Evolutionary conservation across 1,284 basidiomycete species (phyloP).

Genomic region (Cutaneotrichosporon mucoides): DNA sequence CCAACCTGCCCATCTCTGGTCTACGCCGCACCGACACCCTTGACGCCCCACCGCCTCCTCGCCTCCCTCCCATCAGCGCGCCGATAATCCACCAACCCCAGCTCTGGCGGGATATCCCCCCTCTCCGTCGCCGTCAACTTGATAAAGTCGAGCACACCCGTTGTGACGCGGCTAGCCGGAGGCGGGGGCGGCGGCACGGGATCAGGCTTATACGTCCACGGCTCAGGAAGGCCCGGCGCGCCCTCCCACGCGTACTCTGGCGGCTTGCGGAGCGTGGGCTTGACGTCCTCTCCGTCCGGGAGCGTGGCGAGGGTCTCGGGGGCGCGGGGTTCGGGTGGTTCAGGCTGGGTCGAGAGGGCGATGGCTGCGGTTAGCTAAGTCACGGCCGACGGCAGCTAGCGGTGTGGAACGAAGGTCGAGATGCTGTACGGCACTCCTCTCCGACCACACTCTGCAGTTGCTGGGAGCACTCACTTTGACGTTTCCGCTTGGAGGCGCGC

Average conservation of each 20-base stretch:
- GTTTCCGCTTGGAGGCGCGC: constrained; percentile 30
- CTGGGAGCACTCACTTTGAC: constrained; percentile 26
- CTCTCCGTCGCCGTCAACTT: constrained; percentile 42
- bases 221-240: constrained; percentile 31
- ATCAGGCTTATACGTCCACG: constrained; percentile 35
- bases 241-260: constrained; percentile 34
- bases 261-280: constrained; percentile 3
- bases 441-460: neutral
- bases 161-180: constrained; percentile 25
- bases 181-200: constrained; percentile 4
- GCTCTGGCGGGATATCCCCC: constrained; percentile 43
- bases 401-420: no score
- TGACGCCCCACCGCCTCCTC: constrained; percentile 20
- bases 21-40: constrained; percentile 16
- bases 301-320: constrained; percentile 10
- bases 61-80: constrained; percentile 13
- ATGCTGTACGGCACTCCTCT: no score
- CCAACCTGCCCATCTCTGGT: no score
- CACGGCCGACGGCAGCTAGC: no score
- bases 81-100: constrained; percentile 44
- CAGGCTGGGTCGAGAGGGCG: neutral
- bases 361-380: constrained; percentile 5
- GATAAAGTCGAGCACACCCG: constrained; percentile 42
- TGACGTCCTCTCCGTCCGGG: constrained; percentile 11
- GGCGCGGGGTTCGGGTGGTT: constrained; percentile 6